Evolutionary conservation across 345 rosid genomes (phyloP).

Genomic region (Eutrema yunnanense): DNA sequence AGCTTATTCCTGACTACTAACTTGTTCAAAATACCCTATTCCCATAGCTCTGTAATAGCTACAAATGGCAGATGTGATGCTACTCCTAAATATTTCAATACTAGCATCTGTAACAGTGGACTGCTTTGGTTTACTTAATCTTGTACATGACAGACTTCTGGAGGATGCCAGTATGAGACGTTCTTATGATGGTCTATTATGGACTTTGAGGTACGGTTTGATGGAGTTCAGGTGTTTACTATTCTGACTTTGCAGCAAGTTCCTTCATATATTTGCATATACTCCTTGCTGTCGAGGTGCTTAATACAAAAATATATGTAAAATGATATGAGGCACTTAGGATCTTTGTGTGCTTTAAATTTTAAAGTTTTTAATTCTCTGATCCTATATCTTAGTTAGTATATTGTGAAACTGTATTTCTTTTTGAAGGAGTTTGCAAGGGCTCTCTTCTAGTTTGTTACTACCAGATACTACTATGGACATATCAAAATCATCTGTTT

Average conservation of each 20-base stretch:
- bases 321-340: background rate
- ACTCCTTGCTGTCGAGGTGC: background rate
- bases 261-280: constrained; percentile 4
- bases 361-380: constrained; percentile 7
- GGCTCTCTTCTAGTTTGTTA: constrained; percentile 42
- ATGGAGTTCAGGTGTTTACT: constrained; percentile 11
- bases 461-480: constrained; percentile 35
- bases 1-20: background rate
- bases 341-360: background rate
- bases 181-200: constrained; percentile 74
- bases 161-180: constrained; percentile 67
- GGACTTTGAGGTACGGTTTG: constrained; percentile 76
- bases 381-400: background rate
- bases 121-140: constrained; percentile 5
- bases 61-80: constrained; percentile 11
- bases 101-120: background rate
- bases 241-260: background rate
- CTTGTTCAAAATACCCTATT: background rate
- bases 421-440: constrained; percentile 74
- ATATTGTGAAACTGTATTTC: constrained; percentile 18
- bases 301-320: background rate
- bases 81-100: constrained; percentile 9
- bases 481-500: constrained; percentile 34
- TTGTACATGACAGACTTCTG: constrained; percentile 54
- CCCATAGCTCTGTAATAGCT: constrained; percentile 1